Percentiles rank a stretch among this genome's conserved stretches.
These are phyloP conservation scores for Magnolia kwangsiensis DNA, from an alignment of 164 flowering plant species.

Conservation along the genomic window DNA sequence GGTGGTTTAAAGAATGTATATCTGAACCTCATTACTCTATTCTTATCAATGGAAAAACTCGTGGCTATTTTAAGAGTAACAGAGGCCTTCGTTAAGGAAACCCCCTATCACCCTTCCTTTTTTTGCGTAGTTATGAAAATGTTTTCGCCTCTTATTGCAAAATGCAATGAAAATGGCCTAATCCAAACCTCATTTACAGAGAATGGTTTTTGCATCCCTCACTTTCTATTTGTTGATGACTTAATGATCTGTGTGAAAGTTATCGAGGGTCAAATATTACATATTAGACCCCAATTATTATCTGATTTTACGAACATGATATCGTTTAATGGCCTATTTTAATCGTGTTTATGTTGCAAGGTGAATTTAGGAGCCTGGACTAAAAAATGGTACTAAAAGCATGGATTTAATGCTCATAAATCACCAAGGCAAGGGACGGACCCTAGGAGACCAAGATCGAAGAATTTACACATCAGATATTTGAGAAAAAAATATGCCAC, in stretches of 20 bases:
- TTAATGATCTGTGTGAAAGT: neutral
- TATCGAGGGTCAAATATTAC: neutral
- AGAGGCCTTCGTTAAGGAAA: neutral
- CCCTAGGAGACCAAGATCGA: no score
- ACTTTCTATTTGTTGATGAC: neutral
- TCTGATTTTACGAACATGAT: no score
- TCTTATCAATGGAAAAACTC: neutral
- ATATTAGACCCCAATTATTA: no score
- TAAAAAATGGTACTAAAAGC: no score
- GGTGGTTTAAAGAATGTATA: neutral
- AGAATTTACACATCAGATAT: no score
- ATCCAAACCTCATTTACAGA: neutral
- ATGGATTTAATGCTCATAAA: no score
- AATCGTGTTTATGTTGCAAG: no score
- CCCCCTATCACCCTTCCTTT: neutral
- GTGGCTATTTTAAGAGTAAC: neutral
- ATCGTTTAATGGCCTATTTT: no score
- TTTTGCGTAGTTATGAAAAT: neutral
- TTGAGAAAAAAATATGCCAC: no score
- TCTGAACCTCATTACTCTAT: neutral
- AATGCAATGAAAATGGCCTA: neutral
- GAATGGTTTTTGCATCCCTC: neutral
- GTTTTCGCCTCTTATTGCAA: neutral
- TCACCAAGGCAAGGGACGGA: no score
- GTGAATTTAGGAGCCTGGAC: no score